Base-by-base conservation (phyloP, 2,329 filamentous ascomycete species). In the Diaporthe australafricana region DNA sequence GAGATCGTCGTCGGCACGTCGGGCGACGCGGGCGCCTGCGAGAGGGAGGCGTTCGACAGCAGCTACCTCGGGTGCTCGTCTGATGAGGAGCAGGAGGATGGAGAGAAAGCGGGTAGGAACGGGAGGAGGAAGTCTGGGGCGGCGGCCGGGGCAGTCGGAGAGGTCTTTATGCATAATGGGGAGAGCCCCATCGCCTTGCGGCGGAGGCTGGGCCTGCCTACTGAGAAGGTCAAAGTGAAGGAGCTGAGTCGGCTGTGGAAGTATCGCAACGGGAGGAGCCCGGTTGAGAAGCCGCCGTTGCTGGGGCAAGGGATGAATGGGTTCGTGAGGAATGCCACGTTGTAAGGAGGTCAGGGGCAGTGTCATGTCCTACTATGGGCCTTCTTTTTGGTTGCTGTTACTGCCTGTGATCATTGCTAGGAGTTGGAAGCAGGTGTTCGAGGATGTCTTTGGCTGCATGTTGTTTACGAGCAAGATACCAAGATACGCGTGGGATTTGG, bases 161-260 rank as follows among this genome's bases (percentile, higher is more conserved):
- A 77, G 5, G 75, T 81, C 25, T 78, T 81, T 74, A 76, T 80
- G 17, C 75, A 73, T 20, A 68, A 78, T 56, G 74, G 76, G 2
- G 76, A 72, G 12, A 77, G 77, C 70, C 77, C 78, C 17, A 71
- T 76, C 30, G n/a, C 73, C 56, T 47, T 66, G 53, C 73, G 74
- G 68, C 76, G 74, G 73, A 76, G 76, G 75, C 77, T 75, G 71
- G 72, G 52, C 66, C 72, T 76, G 9, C 68, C 55, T 78, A 35
- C 27, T 72, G 78, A 71, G 5, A 80, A 77, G 38, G 83, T 89
- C 52, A 87, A 83, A 77, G 89, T 91, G 7, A 90, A 87, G 79
- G 87, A 92, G 68, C 80, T 92, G 56, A 90, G 89, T 76, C 84
- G 90, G 56, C 78, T 92, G 35, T 91, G 90, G 90, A 82, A 86